These are phyloP conservation scores for Colletotrichum camelliae DNA, from an alignment of 2,329 filamentous ascomycete genomes.

Conservation along the genomic window DNA sequence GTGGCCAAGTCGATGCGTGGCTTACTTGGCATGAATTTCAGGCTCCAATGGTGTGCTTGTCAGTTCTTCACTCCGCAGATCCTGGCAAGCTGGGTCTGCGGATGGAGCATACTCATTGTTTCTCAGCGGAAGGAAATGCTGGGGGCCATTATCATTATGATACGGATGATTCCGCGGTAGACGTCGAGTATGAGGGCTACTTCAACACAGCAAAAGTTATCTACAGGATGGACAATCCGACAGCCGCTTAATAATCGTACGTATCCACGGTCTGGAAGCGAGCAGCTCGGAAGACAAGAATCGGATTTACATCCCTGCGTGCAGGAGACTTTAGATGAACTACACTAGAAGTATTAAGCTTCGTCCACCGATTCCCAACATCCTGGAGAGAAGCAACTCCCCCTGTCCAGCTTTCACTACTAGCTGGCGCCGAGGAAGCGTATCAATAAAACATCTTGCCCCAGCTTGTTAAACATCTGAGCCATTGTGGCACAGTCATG, in stretches of 20 bases:
- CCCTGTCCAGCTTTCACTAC: background rate
- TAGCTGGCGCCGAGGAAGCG: background rate
- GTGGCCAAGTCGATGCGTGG: constrained; percentile 39
- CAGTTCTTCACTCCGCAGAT: constrained; percentile 47
- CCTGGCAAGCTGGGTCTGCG: constrained; percentile 40
- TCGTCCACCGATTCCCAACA: background rate
- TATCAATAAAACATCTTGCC: background rate
- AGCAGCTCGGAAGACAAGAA: background rate
- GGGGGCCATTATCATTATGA: constrained; percentile 54
- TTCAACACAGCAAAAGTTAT: constrained; percentile 46
- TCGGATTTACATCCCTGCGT: background rate
- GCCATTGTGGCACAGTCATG: background rate
- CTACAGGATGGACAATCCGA: constrained; percentile 41
- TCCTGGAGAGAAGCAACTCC: background rate
- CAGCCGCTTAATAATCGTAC: background rate
- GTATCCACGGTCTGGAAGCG: background rate
- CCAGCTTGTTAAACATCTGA: background rate
- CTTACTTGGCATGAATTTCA: constrained; percentile 42
- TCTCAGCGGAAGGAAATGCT: constrained; percentile 33
- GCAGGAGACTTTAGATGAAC: background rate
- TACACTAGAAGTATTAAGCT: background rate
- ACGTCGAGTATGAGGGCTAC: constrained; percentile 51
- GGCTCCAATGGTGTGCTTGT: constrained; percentile 43
- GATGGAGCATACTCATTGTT: constrained; percentile 54
- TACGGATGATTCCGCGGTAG: constrained; percentile 31